Base-by-base conservation (phyloP, 148 eudicot species). In the Chenopodium suecicum region DNA sequence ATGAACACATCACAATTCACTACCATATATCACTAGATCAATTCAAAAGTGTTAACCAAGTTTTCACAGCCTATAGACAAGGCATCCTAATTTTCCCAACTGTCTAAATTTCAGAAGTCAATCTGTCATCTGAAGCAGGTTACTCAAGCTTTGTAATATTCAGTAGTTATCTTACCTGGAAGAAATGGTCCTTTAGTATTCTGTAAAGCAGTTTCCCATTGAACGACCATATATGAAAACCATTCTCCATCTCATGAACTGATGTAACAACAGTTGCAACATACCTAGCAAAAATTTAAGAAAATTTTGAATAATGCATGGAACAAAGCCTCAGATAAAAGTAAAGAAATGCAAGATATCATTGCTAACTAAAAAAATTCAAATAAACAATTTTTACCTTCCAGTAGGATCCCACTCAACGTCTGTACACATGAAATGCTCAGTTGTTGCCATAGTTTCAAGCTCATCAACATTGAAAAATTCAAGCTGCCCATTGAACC, bases 361-460 rank as follows among this genome's bases (percentile, higher is more conserved):
- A 52, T 17, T 6, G 16, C 54, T 22, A 48, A 3, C 9, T 20
- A 31, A 9, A 48, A 31, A 31, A 64, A 20, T 32, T 25, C 31
- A 19, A 37, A 80, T 34, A 3, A 65, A 20, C 13, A 52, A 8
- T 65, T 17, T 78, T 70, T 89, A 94, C 99, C 99, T 96, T 82
- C 99, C 99, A 46, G 99, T 92, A 48, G 99, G 98, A 82, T 96
- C 99, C 99, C 99, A 96, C 70, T 96, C 95, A 68, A 96, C 82
- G 80, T 94, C 83, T 7, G 85, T 88, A 72, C 98, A 93, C 95
- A 90, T 92, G 77, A 92, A 96, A 86, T 96, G 99, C 86, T 96
- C 99, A 70, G 91, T 86, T 23, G 93, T 83, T 8, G 93, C 97
- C 99, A 96, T 96, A 78, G 99, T 94, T 88, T 96, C 98, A 88